Evolutionary conservation across 495 filamentous ascomycete species (phyloP).

Genomic region (Penicillium atrosanguineum): DNA sequence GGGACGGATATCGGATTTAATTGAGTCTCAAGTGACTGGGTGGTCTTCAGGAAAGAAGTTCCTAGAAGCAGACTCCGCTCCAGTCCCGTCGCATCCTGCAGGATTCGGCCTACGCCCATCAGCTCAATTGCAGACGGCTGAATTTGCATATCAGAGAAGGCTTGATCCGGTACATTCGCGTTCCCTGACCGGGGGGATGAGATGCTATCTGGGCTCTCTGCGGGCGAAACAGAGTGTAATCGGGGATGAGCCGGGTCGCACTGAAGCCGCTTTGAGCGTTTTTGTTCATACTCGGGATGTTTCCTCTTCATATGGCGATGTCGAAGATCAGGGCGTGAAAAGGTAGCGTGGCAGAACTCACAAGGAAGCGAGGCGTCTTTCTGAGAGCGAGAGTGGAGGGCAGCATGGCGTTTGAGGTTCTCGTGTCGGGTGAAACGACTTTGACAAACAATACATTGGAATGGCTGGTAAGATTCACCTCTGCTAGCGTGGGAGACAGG

Average conservation of each 20-base stretch:
- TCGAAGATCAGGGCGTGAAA: conserved; percentile 32
- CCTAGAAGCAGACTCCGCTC: conserved; percentile 19
- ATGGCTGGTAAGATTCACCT: conserved; percentile 26
- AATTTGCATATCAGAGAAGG: background rate
- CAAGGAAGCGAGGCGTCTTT: conserved; percentile 24
- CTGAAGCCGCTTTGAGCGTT: conserved; percentile 12
- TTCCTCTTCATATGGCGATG: conserved; percentile 38
- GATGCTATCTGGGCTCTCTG: background rate
- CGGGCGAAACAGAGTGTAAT: background rate
- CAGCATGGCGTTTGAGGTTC: conserved; percentile 39
- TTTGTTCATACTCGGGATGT: conserved; percentile 27
- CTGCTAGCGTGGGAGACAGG: conserved; percentile 8
- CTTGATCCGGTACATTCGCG: background rate
- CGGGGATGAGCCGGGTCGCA: conserved; percentile 8
- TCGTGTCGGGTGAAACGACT: conserved; percentile 39
- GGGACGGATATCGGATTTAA: background rate
- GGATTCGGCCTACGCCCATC: conserved; percentile 9
- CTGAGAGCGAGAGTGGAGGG: conserved; percentile 28
- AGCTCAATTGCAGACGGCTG: background rate
- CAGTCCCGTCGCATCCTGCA: conserved; percentile 7
- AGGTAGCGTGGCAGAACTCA: conserved; percentile 28
- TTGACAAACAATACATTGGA: conserved; percentile 33
- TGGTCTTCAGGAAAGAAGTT: conserved; percentile 13
- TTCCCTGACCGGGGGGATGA: background rate
- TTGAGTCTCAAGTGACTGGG: conserved; percentile 2